phyloP scores from a whole-genome alignment of 1,139 yeast genomes.

The Pneumocystis jirovecii region DNA sequence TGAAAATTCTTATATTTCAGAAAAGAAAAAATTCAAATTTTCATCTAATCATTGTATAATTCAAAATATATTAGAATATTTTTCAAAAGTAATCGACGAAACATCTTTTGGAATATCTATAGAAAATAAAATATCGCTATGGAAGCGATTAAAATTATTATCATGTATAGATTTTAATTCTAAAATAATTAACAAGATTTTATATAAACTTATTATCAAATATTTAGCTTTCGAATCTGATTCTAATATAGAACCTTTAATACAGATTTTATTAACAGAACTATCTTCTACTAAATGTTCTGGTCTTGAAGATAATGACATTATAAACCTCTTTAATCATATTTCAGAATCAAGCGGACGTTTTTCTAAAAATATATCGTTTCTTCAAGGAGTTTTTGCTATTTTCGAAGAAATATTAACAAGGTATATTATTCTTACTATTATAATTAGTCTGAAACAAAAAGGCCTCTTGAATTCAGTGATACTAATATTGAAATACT shows the following conservation, averaged over 20 bases:
- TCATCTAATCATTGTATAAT: neutral
- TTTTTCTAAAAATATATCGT: neutral
- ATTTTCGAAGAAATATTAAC: constrained; percentile 1
- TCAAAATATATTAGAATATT: neutral
- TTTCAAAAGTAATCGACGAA: neutral
- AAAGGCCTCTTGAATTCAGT: constrained; percentile 2
- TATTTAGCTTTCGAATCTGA: neutral
- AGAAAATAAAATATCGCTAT: neutral
- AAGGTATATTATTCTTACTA: neutral
- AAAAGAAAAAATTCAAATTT: neutral
- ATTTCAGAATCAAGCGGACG: neutral
- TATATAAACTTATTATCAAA: neutral
- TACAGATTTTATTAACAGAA: neutral
- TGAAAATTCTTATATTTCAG: neutral
- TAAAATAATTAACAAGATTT: neutral
- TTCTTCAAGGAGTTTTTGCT: constrained; percentile 2
- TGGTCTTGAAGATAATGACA: neutral
- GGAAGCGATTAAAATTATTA: neutral
- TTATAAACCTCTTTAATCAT: neutral
- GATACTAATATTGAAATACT: neutral
- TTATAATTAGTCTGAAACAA: neutral
- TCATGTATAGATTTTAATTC: neutral
- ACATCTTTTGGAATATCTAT: neutral
- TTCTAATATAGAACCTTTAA: neutral
- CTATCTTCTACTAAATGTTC: neutral